phyloP scores from a whole-genome alignment of 306 rosid genomes.

The Vigna nakashimae region DNA sequence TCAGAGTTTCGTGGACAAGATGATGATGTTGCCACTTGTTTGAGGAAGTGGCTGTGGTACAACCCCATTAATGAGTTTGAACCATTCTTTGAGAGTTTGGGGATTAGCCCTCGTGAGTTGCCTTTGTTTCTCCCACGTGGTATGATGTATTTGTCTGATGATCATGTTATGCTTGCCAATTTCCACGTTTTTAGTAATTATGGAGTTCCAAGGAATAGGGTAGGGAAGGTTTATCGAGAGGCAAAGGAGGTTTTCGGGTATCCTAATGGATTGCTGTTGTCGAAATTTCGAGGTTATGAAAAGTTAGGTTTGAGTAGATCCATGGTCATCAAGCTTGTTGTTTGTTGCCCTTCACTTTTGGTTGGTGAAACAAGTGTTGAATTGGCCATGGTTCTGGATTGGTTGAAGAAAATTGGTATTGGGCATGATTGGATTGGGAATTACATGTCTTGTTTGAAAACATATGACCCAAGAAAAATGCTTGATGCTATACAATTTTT shows the following conservation, averaged over 20 bases:
- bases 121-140: constrained; percentile 55
- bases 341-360: constrained; percentile 74
- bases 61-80: constrained; percentile 89
- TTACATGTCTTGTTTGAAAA: constrained; percentile 51
- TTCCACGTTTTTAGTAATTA: constrained; percentile 59
- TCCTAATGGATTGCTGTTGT: constrained; percentile 53
- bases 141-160: constrained; percentile 65
- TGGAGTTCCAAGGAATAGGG: constrained; percentile 68
- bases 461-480: constrained; percentile 69
- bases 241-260: constrained; percentile 72
- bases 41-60: constrained; percentile 60
- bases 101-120: constrained; percentile 60
- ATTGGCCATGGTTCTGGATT: constrained; percentile 58
- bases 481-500: constrained; percentile 65
- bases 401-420: constrained; percentile 59
- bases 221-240: constrained; percentile 69
- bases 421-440: constrained; percentile 67
- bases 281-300: constrained; percentile 64
- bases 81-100: constrained; percentile 84
- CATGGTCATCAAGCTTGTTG: constrained; percentile 61
- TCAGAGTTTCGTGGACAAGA: constrained; percentile 37
- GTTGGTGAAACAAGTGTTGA: constrained; percentile 54
- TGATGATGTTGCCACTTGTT: constrained; percentile 49
- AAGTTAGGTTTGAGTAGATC: constrained; percentile 69
- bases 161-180: constrained; percentile 60